These are phyloP conservation scores for Aegilops speltoides DNA, from an alignment of 176 grass and related monocot genomes.

Conservation along the genomic window DNA sequence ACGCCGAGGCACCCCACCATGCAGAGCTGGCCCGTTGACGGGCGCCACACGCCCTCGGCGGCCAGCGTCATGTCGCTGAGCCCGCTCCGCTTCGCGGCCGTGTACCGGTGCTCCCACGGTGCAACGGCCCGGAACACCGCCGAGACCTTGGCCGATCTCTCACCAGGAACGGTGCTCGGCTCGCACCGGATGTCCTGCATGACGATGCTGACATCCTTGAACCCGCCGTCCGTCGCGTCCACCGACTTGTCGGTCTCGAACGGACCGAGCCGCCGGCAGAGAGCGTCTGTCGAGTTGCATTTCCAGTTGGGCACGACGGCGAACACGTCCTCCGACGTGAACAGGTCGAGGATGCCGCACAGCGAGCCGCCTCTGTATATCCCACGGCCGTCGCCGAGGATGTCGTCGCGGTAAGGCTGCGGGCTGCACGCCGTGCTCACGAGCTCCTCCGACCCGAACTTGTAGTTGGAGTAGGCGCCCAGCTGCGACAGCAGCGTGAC, in stretches of 20 bases:
- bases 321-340: slow-evolving; percentile 55
- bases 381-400: slow-evolving; percentile 36
- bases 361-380: slow-evolving; percentile 66
- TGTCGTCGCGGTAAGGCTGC: slow-evolving; percentile 51
- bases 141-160: slow-evolving; percentile 58
- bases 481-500: slow-evolving; percentile 62
- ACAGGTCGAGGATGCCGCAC: slow-evolving; percentile 75
- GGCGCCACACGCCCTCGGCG: slow-evolving; percentile 75
- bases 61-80: slow-evolving; percentile 55
- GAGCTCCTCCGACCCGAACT: slow-evolving; percentile 65
- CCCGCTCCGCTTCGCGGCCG: slow-evolving; percentile 51
- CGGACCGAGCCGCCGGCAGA: slow-evolving; percentile 59
- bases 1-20: slow-evolving; percentile 80
- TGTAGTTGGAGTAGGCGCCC: slow-evolving; percentile 76
- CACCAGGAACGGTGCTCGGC: not conserved
- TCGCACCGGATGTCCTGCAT: slow-evolving; percentile 89
- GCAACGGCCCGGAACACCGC: slow-evolving; percentile 63
- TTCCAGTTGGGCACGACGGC: slow-evolving; percentile 62
- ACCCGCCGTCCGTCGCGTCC: slow-evolving; percentile 44
- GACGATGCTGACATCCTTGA: slow-evolving; percentile 46
- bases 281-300: slow-evolving; percentile 56
- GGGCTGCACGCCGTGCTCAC: slow-evolving; percentile 52
- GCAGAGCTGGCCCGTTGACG: slow-evolving; percentile 73
- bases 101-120: slow-evolving; percentile 55
- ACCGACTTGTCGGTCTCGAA: slow-evolving; percentile 47